Evolutionary conservation across 805 yeast genomes (phyloP).

Genomic region (Candida anglica): DNA sequence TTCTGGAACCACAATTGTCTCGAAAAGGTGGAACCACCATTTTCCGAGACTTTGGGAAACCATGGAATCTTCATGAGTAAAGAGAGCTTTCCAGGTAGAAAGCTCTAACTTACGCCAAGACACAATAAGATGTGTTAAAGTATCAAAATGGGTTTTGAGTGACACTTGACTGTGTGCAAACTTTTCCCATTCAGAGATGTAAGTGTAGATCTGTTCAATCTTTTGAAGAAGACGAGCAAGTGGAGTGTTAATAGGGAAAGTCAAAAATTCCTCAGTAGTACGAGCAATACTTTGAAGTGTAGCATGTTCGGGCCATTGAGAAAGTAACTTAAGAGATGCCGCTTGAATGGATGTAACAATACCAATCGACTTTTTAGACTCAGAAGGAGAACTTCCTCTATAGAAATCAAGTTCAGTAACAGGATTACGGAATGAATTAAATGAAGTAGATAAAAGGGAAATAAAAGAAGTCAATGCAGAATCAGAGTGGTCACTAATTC

Average conservation of each 20-base stretch:
- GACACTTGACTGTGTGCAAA: conserved; percentile 80
- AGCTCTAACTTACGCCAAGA: conserved; percentile 90
- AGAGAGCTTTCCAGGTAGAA: conserved; percentile 76
- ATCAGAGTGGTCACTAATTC: conserved; percentile 18
- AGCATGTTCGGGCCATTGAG: conserved; percentile 94
- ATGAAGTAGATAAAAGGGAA: conserved; percentile 3
- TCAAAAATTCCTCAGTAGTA: conserved; percentile 62
- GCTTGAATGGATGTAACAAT: conserved; percentile 43
- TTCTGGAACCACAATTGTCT: conserved; percentile 59
- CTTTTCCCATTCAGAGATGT: conserved; percentile 88
- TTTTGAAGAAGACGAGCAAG: conserved; percentile 75
- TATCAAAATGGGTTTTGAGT: conserved; percentile 49
- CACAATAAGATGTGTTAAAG: conserved; percentile 66
- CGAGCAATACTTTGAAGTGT: conserved; percentile 66
- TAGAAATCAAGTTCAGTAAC: conserved; percentile 50
- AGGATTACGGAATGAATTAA: conserved; percentile 12
- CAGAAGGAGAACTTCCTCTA: conserved; percentile 54
- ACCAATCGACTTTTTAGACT: conserved; percentile 55
- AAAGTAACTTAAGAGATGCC: conserved; percentile 44
- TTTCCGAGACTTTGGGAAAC: conserved; percentile 53
- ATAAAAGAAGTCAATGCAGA: conserved; percentile 28
- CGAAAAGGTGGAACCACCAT: conserved; percentile 93
- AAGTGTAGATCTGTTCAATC: conserved; percentile 80
- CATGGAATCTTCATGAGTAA: conserved; percentile 56
- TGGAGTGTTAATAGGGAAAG: conserved; percentile 63